phyloP scores from a whole-genome alignment of 768 basidiomycete species.

The Russula sp. region DNA sequence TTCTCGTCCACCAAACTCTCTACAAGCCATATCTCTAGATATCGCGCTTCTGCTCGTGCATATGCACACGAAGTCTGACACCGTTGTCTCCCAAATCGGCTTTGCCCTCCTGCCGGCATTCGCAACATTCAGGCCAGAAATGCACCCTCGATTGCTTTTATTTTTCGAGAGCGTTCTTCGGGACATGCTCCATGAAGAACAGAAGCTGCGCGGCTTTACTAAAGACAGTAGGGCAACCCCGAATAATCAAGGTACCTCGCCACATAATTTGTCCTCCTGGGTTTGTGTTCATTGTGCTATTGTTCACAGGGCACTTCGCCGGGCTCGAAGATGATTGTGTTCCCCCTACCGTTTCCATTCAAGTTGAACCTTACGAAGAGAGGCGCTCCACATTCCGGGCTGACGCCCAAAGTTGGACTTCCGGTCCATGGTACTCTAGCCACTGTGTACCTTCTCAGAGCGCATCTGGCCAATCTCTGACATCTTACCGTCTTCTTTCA shows the following conservation, averaged over 20 bases:
- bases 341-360: slow-evolving; percentile 22
- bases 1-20: slow-evolving; percentile 61
- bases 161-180: slow-evolving; percentile 66
- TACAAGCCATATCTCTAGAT: slow-evolving; percentile 70
- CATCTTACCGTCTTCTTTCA: slow-evolving; percentile 55
- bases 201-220: slow-evolving; percentile 26
- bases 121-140: slow-evolving; percentile 54
- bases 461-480: slow-evolving; percentile 49
- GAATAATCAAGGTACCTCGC: too few relatives aligned
- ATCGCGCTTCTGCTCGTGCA: slow-evolving; percentile 62
- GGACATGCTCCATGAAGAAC: slow-evolving; percentile 45
- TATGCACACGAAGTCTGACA: slow-evolving; percentile 45
- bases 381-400: background rate
- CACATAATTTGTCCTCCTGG: background rate
- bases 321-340: background rate
- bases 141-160: slow-evolving; percentile 55
- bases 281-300: background rate
- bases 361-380: slow-evolving; percentile 23
- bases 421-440: slow-evolving; percentile 3
- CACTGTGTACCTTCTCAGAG: slow-evolving; percentile 40
- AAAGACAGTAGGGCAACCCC: background rate
- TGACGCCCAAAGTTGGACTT: slow-evolving; percentile 27
- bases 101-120: slow-evolving; percentile 73
- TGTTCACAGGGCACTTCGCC: background rate
- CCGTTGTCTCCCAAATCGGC: slow-evolving; percentile 52